Base-by-base conservation (phyloP, 352 stramenopile genomes). In the Globisporangium paddicum region DNA sequence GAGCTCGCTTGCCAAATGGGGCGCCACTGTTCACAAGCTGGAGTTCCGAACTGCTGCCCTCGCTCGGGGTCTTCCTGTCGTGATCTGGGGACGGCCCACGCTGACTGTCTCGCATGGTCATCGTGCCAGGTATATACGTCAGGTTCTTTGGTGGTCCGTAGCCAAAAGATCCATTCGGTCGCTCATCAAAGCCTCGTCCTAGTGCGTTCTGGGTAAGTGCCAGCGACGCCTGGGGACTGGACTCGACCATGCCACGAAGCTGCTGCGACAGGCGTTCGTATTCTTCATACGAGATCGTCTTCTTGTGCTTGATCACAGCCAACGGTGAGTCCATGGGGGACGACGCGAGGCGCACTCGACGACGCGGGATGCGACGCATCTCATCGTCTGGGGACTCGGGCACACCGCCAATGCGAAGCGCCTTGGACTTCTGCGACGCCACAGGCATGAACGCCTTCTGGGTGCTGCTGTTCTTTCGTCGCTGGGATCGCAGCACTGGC, bases 221-320 rank as follows among this genome's bases (percentile, higher is more conserved):
- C 21, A 89, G 47, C 34, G 79, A 77, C 32, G 77, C 69, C 44
- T 89, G 71, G 0, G 79, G 75, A 13, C 74, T 89, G 11, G 76
- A 64, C 46, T 89, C 79, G n/a, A 91, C 79, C 51, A 89, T 67
- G 25, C 77, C 75, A 28, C 75, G 77, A 34, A 91, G 66, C 55
- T 90, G 76, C 19, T 69, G 73, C 59, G 83, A 75, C 34, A 93
- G 64, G 0, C 72, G 71, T 54, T 93, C 76, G 51, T 87, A 91
- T 46, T 93, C 83, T 48, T 90, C 79, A 38, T 82, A 82, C 3
- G 71, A 86, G 37, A 93, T 93, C 0, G 77, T 73, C 56, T 90
- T 90, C 62, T 84, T 81, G 61, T 88, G 77, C 57, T 89, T 89
- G 53, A 91, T 85, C 51, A 83, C 71, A 10, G 77, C 58, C 26